Percentiles rank a stretch among this genome's conserved stretches.
phyloP scores from a whole-genome alignment of 306 rosid species.

The Vigna reflexopilosa region DNA sequence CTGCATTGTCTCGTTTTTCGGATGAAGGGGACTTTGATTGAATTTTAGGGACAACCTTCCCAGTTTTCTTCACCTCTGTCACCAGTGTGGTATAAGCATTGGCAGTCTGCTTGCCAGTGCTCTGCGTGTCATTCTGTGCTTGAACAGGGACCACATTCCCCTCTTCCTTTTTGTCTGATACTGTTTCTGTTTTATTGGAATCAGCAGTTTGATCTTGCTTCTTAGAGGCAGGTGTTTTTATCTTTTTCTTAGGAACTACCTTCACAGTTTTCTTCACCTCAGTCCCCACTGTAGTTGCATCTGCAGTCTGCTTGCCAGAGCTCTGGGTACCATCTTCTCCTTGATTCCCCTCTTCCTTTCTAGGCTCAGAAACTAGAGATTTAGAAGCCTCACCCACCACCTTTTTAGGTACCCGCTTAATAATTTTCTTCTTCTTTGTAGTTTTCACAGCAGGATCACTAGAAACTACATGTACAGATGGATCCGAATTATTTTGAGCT shows the following conservation, averaged over 20 bases:
- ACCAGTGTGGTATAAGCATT: slow-evolving; percentile 50
- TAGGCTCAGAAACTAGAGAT: slow-evolving; percentile 50
- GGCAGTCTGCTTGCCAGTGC: slow-evolving; percentile 50
- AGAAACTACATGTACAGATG: slow-evolving; percentile 47
- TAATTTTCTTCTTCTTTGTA: slow-evolving; percentile 77
- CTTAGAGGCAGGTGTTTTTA: slow-evolving; percentile 51
- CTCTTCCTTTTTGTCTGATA: slow-evolving; percentile 55
- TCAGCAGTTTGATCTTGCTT: slow-evolving; percentile 50
- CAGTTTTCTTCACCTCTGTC: slow-evolving; percentile 52
- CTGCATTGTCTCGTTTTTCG: slow-evolving; percentile 51
- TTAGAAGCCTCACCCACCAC: slow-evolving; percentile 56
- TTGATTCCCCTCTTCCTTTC: slow-evolving; percentile 49
- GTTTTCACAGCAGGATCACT: slow-evolving; percentile 60
- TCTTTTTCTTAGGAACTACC: slow-evolving; percentile 53
- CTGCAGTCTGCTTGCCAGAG: slow-evolving; percentile 54
- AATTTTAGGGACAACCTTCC: slow-evolving; percentile 49
- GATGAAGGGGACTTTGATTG: slow-evolving; percentile 53
- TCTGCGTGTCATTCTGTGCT: slow-evolving; percentile 47
- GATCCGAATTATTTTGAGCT: slow-evolving; percentile 58
- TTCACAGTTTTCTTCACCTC: slow-evolving; percentile 53
- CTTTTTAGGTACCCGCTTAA: slow-evolving; percentile 86
- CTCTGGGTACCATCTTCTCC: slow-evolving; percentile 47
- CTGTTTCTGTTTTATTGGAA: slow-evolving; percentile 51
- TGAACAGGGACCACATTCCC: slow-evolving; percentile 47
- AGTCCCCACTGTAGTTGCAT: slow-evolving; percentile 45